Base-by-base conservation (phyloP, 768 basidiomycete genomes). In the Kwoniella dendrophila region DNA sequence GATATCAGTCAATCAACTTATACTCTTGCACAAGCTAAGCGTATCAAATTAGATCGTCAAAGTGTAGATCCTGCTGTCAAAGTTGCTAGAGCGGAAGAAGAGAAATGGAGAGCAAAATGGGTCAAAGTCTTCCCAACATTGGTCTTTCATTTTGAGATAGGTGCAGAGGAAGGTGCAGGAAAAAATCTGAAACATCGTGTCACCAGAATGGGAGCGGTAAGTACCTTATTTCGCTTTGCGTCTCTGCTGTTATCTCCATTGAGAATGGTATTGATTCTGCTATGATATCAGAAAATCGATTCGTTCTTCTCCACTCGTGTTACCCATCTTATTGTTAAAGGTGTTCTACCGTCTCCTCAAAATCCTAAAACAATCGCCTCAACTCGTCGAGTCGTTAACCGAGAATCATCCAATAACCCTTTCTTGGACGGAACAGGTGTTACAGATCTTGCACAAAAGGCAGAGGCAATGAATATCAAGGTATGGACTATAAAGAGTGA, bases 251-350 rank as follows among this genome's bases (percentile, higher is more conserved):
- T n/a, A n/a, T n/a, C n/a, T n/a, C n/a, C n/a, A 12, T 34, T 51
- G 16, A 43, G 36, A 41, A 41, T 51, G 53, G 22, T 45, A 29
- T 50, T 61, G 57, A 18, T 43, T 6, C 56, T 52, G 44, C 29
- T n/a, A 16, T 30, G 12, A 41, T 50, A 52, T 20, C 72, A 98
- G 96, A 83, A 82, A 58, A 85, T 92, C 58, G 91, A 95, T 51
- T 85, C 87, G 63, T 96, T 96, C 83, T 94, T 97, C 78, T 90
- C 89, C 30, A 86, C 83, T 49, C 84, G 86, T 49, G 86, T 95
- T 26, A 93, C 92, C 0, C 95, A 98, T 80, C 83, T 97, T 65
- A 87, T 73, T 43, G 70, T 73, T 53, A 63, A 62, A 40, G 51
- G 53, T 18, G 27, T 34, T 26, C 52, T n/a, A n/a, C n/a, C 41